phyloP scores from a whole-genome alignment of 306 rosid genomes.

The Quercus mongolica region DNA sequence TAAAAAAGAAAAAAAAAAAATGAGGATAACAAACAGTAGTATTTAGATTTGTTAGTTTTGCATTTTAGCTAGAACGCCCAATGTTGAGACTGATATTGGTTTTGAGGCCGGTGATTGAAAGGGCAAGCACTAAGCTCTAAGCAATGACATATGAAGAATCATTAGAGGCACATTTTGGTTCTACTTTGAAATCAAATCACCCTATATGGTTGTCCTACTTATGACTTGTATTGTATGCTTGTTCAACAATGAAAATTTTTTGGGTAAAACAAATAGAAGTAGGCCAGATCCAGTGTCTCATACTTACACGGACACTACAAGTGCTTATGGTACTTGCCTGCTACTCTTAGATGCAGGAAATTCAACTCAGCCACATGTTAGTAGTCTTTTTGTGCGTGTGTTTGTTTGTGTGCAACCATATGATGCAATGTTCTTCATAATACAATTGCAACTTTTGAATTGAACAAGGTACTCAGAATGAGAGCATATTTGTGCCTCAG shows the following conservation, averaged over 20 bases:
- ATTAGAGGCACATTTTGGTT: background rate
- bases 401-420: background rate
- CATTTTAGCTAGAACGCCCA: no score
- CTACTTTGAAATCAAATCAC: background rate
- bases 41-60: no score
- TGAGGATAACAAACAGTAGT: no score
- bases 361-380: background rate
- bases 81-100: background rate
- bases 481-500: conserved; percentile 24
- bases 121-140: background rate
- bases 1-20: no score
- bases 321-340: background rate
- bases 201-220: background rate
- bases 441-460: conserved; percentile 5
- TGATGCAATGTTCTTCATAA: background rate
- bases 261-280: no score
- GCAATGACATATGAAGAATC: background rate
- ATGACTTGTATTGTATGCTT: background rate
- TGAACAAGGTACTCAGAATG: conserved; percentile 34
- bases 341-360: background rate
- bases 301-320: background rate
- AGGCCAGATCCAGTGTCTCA: background rate
- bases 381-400: background rate
- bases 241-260: background rate
- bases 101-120: background rate